Percentiles rank a stretch among this genome's conserved stretches.
Evolutionary conservation across 768 basidiomycete species (phyloP).

Genomic region (Postia placenta): DNA sequence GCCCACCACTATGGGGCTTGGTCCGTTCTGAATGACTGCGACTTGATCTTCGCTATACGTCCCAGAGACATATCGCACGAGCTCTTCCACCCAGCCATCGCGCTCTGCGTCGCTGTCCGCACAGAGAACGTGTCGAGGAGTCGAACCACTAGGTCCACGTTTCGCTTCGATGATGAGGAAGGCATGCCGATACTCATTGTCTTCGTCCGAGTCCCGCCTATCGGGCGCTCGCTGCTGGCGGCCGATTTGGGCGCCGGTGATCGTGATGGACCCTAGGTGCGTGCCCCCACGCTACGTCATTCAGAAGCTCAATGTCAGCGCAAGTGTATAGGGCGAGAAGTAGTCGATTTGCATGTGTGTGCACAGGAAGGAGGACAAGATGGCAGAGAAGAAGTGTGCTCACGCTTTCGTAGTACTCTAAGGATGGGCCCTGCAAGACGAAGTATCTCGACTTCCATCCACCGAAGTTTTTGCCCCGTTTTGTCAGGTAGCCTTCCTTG

Average conservation of each 20-base stretch:
- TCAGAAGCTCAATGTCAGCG: conserved; percentile 9
- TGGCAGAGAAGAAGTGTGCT: conserved; percentile 29
- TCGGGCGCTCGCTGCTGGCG: conserved; percentile 73
- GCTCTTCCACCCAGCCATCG: conserved; percentile 91
- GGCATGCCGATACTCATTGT: conserved; percentile 93
- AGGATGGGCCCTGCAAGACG: conserved; percentile 81
- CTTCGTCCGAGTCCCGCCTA: conserved; percentile 58
- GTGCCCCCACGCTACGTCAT: conserved; percentile 73
- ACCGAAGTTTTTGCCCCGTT: conserved; percentile 94
- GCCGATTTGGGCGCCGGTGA: conserved; percentile 94
- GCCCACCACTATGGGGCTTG: conserved; percentile 11
- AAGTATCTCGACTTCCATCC: conserved; percentile 98
- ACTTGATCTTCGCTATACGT: conserved; percentile 68
- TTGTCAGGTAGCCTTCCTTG: conserved; percentile 94
- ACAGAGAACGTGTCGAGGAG: conserved; percentile 86
- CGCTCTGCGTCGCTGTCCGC: conserved; percentile 93
- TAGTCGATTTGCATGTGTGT: conserved; percentile 1
- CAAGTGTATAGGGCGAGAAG: conserved; percentile 4
- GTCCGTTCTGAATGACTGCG: conserved; percentile 23
- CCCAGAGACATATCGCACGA: conserved; percentile 84
- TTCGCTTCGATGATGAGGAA: conserved; percentile 94
- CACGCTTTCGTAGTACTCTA: conserved; percentile 96
- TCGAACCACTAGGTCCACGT: conserved; percentile 61
- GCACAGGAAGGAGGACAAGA: conserved; percentile 1
- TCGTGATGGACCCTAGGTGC: conserved; percentile 84